A percentile compares a stretch with the other conserved stretches of the same genome.
phyloP scores from a whole-genome alignment of 768 basidiomycete genomes.

The Boletus coccyginus region DNA sequence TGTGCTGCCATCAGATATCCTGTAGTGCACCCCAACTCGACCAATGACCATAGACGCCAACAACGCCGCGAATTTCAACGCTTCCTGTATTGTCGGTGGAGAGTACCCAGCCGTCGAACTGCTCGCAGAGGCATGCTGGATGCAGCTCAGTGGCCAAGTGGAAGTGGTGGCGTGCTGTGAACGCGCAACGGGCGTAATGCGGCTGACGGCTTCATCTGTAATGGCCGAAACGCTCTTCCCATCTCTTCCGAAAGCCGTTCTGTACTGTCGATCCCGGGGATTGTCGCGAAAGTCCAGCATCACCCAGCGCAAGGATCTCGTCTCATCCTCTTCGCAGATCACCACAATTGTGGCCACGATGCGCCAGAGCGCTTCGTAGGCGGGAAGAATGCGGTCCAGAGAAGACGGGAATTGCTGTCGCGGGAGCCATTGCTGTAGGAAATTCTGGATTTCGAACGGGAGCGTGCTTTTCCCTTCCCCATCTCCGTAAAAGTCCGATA shows the following conservation, averaged over 20 bases:
- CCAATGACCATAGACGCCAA: conserved; percentile 44
- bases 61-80: conserved; percentile 48
- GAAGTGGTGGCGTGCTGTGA: conserved; percentile 1
- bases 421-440: conserved; percentile 42
- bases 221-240: conserved; percentile 20
- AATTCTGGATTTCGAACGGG: conserved; percentile 32
- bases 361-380: conserved; percentile 64
- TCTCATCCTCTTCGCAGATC: conserved; percentile 25
- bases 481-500: conserved; percentile 46
- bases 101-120: conserved; percentile 21
- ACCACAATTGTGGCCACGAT: conserved; percentile 49
- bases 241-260: background rate
- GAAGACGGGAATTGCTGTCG: conserved; percentile 24
- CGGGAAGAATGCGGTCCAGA: conserved; percentile 52
- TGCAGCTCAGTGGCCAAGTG: conserved; percentile 14
- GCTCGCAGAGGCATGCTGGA: conserved; percentile 5
- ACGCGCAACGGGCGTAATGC: conserved; percentile 18
- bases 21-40: conserved; percentile 28
- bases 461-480: conserved; percentile 19
- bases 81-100: conserved; percentile 45
- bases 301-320: conserved; percentile 15
- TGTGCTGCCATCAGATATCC: conserved; percentile 23
- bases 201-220: conserved; percentile 15
- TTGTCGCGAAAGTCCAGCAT: conserved; percentile 40
- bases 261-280: conserved; percentile 26